phyloP scores from a whole-genome alignment of 2,329 filamentous ascomycete species.

The Ceratocystis smalleyi region DNA sequence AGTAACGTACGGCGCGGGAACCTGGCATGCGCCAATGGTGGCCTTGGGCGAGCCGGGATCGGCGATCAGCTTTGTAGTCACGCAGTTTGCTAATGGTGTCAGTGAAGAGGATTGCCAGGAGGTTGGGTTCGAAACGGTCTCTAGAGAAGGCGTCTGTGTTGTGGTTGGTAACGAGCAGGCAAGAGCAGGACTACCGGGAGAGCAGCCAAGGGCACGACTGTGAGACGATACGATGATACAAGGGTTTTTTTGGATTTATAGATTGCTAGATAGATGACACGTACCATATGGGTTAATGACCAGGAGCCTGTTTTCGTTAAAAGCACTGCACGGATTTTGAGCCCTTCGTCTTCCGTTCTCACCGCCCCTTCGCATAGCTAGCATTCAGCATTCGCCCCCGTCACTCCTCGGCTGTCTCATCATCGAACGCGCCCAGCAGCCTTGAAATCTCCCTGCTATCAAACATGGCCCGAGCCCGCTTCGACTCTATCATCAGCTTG shows the following conservation, averaged over 20 bases:
- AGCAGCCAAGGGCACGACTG: background rate
- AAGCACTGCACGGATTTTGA: too few species aligned
- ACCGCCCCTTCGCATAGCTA: too few species aligned
- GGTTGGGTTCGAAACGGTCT: slow-evolving; percentile 26
- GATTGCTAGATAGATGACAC: too few species aligned
- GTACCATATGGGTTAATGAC: too few species aligned
- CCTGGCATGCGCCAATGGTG: slow-evolving; percentile 95
- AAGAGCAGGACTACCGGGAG: background rate
- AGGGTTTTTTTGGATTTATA: too few species aligned
- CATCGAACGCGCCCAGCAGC: slow-evolving; percentile 12
- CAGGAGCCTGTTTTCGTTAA: too few species aligned
- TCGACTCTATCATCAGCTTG: background rate
- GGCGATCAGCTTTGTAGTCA: slow-evolving; percentile 71
- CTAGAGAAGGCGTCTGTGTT: background rate
- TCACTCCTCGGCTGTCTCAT: slow-evolving; percentile 8
- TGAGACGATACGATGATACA: too few species aligned
- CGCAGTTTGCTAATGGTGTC: slow-evolving; percentile 77
- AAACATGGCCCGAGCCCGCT: slow-evolving; percentile 10
- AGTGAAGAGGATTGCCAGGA: slow-evolving; percentile 78
- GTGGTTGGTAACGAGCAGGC: background rate
- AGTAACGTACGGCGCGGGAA: slow-evolving; percentile 81
- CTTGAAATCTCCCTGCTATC: slow-evolving; percentile 14
- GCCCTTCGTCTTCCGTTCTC: too few species aligned
- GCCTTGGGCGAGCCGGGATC: slow-evolving; percentile 47
- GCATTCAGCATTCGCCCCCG: too few species aligned